Base-by-base conservation (phyloP, 805 yeast genomes). In the Suhomyces pyralidae region DNA sequence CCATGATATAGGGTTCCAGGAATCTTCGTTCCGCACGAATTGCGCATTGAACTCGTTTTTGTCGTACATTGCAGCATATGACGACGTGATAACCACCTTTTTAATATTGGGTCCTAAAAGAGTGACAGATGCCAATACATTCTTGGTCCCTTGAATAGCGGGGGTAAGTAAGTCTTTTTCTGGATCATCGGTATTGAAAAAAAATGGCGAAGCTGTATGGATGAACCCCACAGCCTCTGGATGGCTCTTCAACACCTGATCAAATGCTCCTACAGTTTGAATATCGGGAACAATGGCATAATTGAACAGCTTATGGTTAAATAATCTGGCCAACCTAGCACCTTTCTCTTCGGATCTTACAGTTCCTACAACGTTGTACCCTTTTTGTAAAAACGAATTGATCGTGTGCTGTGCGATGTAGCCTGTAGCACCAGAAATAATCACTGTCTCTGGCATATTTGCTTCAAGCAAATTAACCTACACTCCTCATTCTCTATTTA, bases 81-180 rank as follows among this genome's bases (percentile, higher is more conserved):
- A 78, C 3, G 82, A 82, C 0, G 88, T 83, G n/a, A 80, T 56
- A 20, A 83, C 83, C 32, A 83, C 78, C 44, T 76, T 70, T 47
- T 73, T 73, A 30, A 80, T 75, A 51, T 75, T 70, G 8, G 79
- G 74, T 17, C 80, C 83, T 56, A 67, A 73, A 26, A 63, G 59
- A 57, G 71, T 67, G 49, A 79, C 70, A 3, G 82, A 73, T 14
- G 68, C 62, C 61, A 83, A 69, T 52, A 81, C 70, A 56, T 77
- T 76, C 48, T 64, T 65, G 7, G 86, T 81, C 48, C 88, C 88
- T 43, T 74, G 64, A n/a, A 81, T 74, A 3, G 88, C 87, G 9
- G 88, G 88, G 12, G 67, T 64, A 24, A 82, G 61, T 57, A 80
- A 71, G 44, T 77, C 83, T 32, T 73, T 71, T 57, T 82, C 83